Conservation (phyloP, 2,329 filamentous ascomycete species). For the Pseudocercospora fijiensis region DNA sequence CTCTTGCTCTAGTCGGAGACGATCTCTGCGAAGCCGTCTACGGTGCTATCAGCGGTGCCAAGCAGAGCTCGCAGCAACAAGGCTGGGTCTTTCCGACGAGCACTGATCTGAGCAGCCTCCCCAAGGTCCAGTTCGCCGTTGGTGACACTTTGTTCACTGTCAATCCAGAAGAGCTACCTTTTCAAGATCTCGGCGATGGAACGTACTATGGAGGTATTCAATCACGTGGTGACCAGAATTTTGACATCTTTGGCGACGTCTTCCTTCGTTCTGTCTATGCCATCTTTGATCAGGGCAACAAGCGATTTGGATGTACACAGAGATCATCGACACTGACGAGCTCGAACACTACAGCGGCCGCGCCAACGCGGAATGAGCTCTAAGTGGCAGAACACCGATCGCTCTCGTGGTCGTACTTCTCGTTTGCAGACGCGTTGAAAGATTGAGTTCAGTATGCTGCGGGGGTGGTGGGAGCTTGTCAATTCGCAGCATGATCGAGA, state of each 20-base stretch:
- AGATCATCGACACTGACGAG: conserved; percentile 18
- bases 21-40: conserved; percentile 62
- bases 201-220: conserved; percentile 66
- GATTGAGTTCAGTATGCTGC: background rate
- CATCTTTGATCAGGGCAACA: conserved; percentile 62
- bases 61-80: conserved; percentile 23
- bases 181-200: conserved; percentile 55
- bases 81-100: conserved; percentile 63
- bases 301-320: conserved; percentile 59
- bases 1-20: conserved; percentile 65
- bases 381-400: background rate
- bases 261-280: conserved; percentile 66
- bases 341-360: background rate
- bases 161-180: conserved; percentile 63
- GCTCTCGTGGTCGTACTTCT: background rate
- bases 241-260: conserved; percentile 64
- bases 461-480: background rate
- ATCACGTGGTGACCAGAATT: conserved; percentile 56
- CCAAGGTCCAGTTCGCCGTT: conserved; percentile 62
- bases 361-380: background rate
- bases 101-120: conserved; percentile 55
- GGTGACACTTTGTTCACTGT: conserved; percentile 61
- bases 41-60: conserved; percentile 60
- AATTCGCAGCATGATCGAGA: background rate
- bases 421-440: background rate